Conservation (phyloP, 306 rosid genomes). For the Pachyrhizus erosus region DNA sequence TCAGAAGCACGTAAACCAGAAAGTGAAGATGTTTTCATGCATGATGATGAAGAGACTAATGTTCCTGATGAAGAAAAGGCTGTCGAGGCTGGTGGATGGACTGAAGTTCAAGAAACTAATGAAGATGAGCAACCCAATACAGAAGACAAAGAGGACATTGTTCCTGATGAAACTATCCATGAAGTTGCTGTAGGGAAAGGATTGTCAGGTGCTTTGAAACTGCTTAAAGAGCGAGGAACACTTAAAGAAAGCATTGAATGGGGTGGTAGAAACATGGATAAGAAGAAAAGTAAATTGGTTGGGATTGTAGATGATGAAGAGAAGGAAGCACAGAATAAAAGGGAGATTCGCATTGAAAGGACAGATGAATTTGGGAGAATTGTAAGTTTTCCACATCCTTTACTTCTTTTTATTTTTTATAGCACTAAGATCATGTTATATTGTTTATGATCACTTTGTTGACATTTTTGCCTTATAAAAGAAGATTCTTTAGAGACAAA, state of each 20-base stretch:
- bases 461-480: conserved; percentile 24
- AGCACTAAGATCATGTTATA: conserved; percentile 18
- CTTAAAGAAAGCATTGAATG: conserved; percentile 91
- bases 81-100: conserved; percentile 83
- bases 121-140: conserved; percentile 56
- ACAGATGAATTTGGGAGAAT: conserved; percentile 93
- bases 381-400: conserved; percentile 61
- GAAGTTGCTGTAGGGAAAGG: conserved; percentile 94
- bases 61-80: conserved; percentile 56
- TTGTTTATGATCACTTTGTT: conserved; percentile 17
- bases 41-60: conserved; percentile 71
- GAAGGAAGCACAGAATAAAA: conserved; percentile 66
- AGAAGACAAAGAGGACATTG: conserved; percentile 66
- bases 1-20: conserved; percentile 90
- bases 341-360: conserved; percentile 92
- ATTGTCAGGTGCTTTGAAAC: conserved; percentile 80
- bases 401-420: neutral
- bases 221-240: conserved; percentile 91
- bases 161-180: conserved; percentile 88
- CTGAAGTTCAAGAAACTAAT: conserved; percentile 73
- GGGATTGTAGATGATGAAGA: conserved; percentile 77
- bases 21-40: conserved; percentile 87
- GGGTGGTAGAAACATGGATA: conserved; percentile 99
- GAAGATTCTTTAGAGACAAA: neutral
- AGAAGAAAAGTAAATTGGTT: conserved; percentile 92